These are phyloP conservation scores for Cryphonectria japonica DNA, from an alignment of 2,329 filamentous ascomycete genomes.

Conservation along the genomic window DNA sequence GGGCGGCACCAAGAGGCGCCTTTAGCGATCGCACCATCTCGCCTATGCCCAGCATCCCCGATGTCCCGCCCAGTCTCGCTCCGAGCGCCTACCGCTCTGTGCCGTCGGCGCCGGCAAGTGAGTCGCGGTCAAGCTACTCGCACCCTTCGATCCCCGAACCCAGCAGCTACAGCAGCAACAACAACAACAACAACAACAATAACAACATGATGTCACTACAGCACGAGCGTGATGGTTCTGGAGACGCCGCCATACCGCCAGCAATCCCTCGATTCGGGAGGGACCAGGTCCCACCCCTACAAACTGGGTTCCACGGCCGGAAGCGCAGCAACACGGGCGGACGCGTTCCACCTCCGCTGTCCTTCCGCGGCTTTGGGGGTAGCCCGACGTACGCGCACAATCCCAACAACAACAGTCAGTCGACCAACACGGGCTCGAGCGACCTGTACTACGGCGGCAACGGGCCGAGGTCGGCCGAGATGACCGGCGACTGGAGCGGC, in stretches of 20 bases:
- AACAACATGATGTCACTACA: conserved; percentile 49
- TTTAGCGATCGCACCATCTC: conserved; percentile 20
- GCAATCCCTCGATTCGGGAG: conserved; percentile 72
- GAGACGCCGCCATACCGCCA: conserved; percentile 71
- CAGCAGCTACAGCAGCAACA: conserved; percentile 48
- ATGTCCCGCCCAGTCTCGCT: conserved; percentile 49
- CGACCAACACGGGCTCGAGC: conserved; percentile 38
- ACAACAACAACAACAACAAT: conserved; percentile 54
- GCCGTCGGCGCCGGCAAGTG: conserved; percentile 12
- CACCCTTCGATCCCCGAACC: conserved; percentile 37
- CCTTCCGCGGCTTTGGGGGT: conserved; percentile 79
- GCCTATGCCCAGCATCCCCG: conserved; percentile 51
- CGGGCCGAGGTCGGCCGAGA: conserved; percentile 21
- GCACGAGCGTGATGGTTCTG: conserved; percentile 58
- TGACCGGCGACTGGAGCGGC: conserved; percentile 39
- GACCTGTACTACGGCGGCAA: conserved; percentile 43
- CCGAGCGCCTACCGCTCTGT: conserved; percentile 35
- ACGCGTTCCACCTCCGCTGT: conserved; percentile 68
- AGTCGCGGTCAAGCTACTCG: conserved; percentile 29
- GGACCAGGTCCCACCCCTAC: conserved; percentile 44
- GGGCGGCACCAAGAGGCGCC: conserved; percentile 30
- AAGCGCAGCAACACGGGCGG: conserved; percentile 91
- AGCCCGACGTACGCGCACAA: conserved; percentile 49
- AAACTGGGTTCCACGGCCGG: conserved; percentile 64
- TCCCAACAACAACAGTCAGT: conserved; percentile 55